Conservation (phyloP, 2,329 filamentous ascomycete genomes). For the Nothophoma quercina region DNA sequence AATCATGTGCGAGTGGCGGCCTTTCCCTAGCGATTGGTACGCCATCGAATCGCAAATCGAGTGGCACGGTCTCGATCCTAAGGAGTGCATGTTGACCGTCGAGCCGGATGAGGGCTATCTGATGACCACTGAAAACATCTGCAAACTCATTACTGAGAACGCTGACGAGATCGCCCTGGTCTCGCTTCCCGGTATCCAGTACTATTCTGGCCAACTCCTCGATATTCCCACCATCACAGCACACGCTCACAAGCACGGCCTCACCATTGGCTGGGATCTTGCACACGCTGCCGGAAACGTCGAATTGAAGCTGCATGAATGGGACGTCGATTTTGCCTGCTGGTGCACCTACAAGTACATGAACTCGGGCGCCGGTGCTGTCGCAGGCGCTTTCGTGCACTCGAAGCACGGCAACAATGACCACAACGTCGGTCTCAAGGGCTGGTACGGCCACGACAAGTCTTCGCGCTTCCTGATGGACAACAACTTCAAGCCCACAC, state of each 20-base stretch:
- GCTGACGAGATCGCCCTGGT: slow-evolving; percentile 75
- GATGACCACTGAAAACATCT: slow-evolving; percentile 72
- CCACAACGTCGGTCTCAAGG: slow-evolving; percentile 72
- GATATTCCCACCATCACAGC: slow-evolving; percentile 81
- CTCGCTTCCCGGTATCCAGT: slow-evolving; percentile 85
- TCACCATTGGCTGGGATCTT: slow-evolving; percentile 85
- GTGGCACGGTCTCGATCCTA: slow-evolving; percentile 71
- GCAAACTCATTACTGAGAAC: slow-evolving; percentile 75
- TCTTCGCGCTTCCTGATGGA: slow-evolving; percentile 81
- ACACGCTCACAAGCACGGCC: slow-evolving; percentile 73
- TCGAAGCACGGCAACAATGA: slow-evolving; percentile 70
- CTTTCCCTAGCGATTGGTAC: slow-evolving; percentile 89
- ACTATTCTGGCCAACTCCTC: slow-evolving; percentile 87
- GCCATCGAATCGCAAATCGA: slow-evolving; percentile 81
- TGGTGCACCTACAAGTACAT: slow-evolving; percentile 98
- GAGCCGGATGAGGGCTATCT: slow-evolving; percentile 68
- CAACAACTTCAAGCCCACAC: slow-evolving; percentile 77
- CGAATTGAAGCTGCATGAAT: slow-evolving; percentile 78
- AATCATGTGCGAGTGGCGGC: slow-evolving; percentile 84
- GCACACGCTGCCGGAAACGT: slow-evolving; percentile 89
- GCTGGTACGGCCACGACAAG: slow-evolving; percentile 89
- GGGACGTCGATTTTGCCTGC: slow-evolving; percentile 87
- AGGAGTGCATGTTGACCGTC: slow-evolving; percentile 74
- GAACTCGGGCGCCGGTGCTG: slow-evolving; percentile 82
- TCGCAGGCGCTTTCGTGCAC: slow-evolving; percentile 82